Evolutionary conservation across 2,329 filamentous ascomycete species (phyloP).

Genomic region (Alternaria sp.): DNA sequence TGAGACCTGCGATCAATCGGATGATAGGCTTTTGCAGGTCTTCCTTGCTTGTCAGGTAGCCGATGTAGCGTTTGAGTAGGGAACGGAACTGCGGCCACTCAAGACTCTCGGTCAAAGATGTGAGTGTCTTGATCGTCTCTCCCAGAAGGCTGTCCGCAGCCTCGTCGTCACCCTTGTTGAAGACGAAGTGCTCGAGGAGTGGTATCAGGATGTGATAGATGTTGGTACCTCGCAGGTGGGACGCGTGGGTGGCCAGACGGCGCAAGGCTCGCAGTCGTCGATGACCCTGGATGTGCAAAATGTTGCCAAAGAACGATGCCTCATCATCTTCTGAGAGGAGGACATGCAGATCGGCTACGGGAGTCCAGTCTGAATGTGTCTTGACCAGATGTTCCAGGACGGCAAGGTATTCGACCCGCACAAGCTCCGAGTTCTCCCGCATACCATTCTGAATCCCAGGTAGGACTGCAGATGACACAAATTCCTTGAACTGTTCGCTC

Average conservation of each 20-base stretch:
- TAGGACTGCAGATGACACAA: slow-evolving; percentile 71
- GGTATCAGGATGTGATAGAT: slow-evolving; percentile 88
- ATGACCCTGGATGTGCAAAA: slow-evolving; percentile 87
- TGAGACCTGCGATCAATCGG: slow-evolving; percentile 78
- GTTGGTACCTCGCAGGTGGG: slow-evolving; percentile 75
- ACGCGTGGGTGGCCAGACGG: slow-evolving; percentile 73
- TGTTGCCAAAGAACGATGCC: slow-evolving; percentile 88
- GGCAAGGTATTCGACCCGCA: slow-evolving; percentile 80
- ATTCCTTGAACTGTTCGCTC: slow-evolving; percentile 59
- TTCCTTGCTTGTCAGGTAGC: slow-evolving; percentile 79
- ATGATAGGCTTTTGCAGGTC: slow-evolving; percentile 87
- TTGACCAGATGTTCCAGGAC: slow-evolving; percentile 81
- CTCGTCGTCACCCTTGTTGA: slow-evolving; percentile 80
- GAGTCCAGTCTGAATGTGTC: slow-evolving; percentile 70
- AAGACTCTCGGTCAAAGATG: slow-evolving; percentile 73
- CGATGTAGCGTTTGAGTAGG: slow-evolving; percentile 81
- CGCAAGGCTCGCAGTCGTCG: slow-evolving; percentile 84
- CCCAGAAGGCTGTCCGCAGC: slow-evolving; percentile 80
- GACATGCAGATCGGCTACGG: slow-evolving; percentile 74
- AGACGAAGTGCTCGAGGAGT: slow-evolving; percentile 91
- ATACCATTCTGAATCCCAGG: slow-evolving; percentile 79
- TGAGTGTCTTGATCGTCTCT: slow-evolving; percentile 83
- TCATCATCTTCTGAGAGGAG: slow-evolving; percentile 78
- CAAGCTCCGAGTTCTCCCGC: slow-evolving; percentile 79
- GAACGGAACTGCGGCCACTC: slow-evolving; percentile 92